These are phyloP conservation scores for Lecanicillium sp. DNA, from an alignment of 2,329 filamentous ascomycete species.

Conservation along the genomic window DNA sequence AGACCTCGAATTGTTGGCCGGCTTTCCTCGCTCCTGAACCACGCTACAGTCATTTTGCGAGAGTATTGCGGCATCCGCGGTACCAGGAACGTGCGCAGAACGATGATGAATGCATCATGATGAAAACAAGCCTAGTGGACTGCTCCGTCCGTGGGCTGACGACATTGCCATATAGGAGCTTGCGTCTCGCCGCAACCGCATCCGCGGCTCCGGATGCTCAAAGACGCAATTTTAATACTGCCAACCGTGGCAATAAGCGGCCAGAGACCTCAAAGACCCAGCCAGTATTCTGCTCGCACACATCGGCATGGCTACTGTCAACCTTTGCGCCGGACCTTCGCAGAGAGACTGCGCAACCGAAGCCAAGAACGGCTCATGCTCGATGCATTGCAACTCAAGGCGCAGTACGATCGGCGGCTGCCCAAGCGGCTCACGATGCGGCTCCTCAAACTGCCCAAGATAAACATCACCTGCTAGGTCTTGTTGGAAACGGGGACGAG, in stretches of 20 bases:
- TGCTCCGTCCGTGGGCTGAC: constrained; percentile 1
- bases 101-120: background rate
- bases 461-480: constrained; percentile 40
- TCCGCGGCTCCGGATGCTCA: constrained; percentile 2
- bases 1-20: too few species aligned
- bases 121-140: constrained; percentile 8
- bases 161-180: constrained; percentile 3
- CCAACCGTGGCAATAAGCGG: constrained; percentile 9
- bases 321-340: constrained; percentile 26
- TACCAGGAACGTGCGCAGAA: background rate
- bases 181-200: constrained; percentile 2
- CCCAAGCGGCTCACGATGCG: constrained; percentile 8
- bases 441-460: constrained; percentile 13
- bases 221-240: constrained; percentile 4
- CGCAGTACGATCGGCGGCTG: too few species aligned
- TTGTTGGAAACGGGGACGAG: constrained; percentile 43
- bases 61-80: too few species aligned
- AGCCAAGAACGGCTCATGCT: too few species aligned
- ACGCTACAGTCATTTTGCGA: background rate
- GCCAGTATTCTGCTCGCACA: constrained; percentile 20
- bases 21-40: too few species aligned
- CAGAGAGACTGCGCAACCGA: too few species aligned
- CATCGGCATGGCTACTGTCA: constrained; percentile 31
- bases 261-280: constrained; percentile 7
- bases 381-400: too few species aligned